These are phyloP conservation scores for Dictyostelium purpureum DNA, from an alignment of 78 protist genomes.

Conservation along the genomic window DNA sequence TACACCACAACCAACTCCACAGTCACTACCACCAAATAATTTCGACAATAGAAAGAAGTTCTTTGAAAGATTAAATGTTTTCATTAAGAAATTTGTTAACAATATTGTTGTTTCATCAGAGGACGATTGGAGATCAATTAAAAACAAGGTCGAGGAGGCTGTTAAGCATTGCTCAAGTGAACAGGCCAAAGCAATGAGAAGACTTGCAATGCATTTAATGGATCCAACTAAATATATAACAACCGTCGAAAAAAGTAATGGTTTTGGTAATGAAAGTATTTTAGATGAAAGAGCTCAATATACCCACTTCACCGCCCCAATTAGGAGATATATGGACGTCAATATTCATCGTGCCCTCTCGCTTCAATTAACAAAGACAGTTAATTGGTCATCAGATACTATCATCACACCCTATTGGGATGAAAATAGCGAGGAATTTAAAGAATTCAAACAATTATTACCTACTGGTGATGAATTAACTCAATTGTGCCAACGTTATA, in stretches of 20 bases:
- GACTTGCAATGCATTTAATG: conserved; percentile 72
- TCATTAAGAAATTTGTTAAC: conserved; percentile 42
- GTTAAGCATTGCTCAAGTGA: conserved; percentile 12
- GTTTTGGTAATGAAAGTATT: not conserved
- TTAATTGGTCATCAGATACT: conserved; percentile 35
- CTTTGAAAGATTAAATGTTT: conserved; percentile 57
- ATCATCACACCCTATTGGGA: conserved; percentile 60
- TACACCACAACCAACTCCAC: not conserved
- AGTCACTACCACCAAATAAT: not conserved
- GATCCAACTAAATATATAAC: conserved; percentile 66
- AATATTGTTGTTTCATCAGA: not conserved
- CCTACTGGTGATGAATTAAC: conserved; percentile 35
- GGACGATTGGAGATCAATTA: conserved; percentile 67
- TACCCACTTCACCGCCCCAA: conserved; percentile 66
- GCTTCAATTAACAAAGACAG: conserved; percentile 8
- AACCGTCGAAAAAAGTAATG: conserved; percentile 7
- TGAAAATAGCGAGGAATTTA: not conserved
- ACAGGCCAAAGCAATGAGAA: conserved; percentile 51
- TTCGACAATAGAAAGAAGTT: conserved; percentile 62
- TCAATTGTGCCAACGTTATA: conserved; percentile 43
- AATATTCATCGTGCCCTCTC: conserved; percentile 74
- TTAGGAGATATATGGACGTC: conserved; percentile 68
- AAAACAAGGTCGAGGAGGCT: conserved; percentile 47
- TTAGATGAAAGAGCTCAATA: conserved; percentile 41
- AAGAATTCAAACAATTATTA: not conserved